A percentile compares a stretch with the other conserved stretches of the same genome.
Conservation (phyloP, 2,329 filamentous ascomycete species). For the Fusarium newnesense region DNA sequence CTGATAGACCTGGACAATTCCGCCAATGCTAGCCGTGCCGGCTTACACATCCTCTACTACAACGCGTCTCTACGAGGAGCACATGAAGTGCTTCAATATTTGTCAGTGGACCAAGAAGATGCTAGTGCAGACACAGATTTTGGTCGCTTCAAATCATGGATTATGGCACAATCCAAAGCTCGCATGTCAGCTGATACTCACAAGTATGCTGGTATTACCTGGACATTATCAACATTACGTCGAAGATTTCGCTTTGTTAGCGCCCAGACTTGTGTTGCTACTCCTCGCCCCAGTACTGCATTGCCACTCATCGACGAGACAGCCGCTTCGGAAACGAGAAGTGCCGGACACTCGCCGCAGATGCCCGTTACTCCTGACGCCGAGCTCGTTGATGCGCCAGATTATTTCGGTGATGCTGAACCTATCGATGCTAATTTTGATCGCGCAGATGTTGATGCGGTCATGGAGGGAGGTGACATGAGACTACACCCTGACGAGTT, state of each 20-base stretch:
- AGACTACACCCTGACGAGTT: slow-evolving; percentile 55
- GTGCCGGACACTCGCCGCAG: slow-evolving; percentile 50
- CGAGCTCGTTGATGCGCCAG: slow-evolving; percentile 47
- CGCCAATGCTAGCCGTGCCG: slow-evolving; percentile 62
- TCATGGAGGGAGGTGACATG: slow-evolving; percentile 42
- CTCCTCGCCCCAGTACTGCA: slow-evolving; percentile 53
- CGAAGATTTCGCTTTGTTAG: slow-evolving; percentile 76
- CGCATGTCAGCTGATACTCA: slow-evolving; percentile 66
- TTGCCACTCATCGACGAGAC: slow-evolving; percentile 51
- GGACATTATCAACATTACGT: slow-evolving; percentile 77
- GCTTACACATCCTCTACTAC: slow-evolving; percentile 72
- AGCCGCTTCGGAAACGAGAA: slow-evolving; percentile 47
- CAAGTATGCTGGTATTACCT: slow-evolving; percentile 71
- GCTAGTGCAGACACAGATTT: slow-evolving; percentile 60
- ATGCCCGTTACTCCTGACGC: slow-evolving; percentile 49
- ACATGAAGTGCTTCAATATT: slow-evolving; percentile 63
- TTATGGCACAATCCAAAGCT: slow-evolving; percentile 64
- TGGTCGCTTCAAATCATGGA: slow-evolving; percentile 75
- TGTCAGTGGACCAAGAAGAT: slow-evolving; percentile 61
- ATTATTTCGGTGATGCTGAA: slow-evolving; percentile 56
- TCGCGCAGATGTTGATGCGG: slow-evolving; percentile 27
- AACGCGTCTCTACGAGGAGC: slow-evolving; percentile 74
- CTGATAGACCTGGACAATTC: slow-evolving; percentile 74
- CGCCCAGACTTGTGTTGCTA: slow-evolving; percentile 55
- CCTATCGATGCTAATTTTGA: slow-evolving; percentile 18